These are phyloP conservation scores for Aurifilum marmelostoma DNA, from an alignment of 2,329 filamentous ascomycete species.

Conservation along the genomic window DNA sequence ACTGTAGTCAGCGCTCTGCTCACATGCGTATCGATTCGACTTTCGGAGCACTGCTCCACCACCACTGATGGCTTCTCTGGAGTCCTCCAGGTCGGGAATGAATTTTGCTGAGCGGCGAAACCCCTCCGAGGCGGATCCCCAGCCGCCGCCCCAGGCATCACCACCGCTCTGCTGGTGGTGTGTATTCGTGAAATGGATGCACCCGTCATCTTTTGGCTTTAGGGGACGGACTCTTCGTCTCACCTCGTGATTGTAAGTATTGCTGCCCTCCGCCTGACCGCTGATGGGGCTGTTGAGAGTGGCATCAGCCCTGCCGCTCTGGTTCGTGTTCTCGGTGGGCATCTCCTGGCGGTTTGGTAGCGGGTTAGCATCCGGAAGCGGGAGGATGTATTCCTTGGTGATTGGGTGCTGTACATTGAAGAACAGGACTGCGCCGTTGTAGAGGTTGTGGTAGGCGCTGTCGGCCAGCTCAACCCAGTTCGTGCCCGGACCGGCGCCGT, in stretches of 20 bases:
- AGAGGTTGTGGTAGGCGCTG: slow-evolving; percentile 12
- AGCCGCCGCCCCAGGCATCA: slow-evolving; percentile 7
- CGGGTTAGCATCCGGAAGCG: slow-evolving; percentile 18
- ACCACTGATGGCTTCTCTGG: slow-evolving; percentile 21
- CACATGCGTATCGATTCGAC: slow-evolving; percentile 16
- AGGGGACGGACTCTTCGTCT: neutral
- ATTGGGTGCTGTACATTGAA: slow-evolving; percentile 26
- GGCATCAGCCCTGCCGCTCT: neutral
- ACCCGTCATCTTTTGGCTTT: neutral
- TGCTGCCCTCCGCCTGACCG: neutral
- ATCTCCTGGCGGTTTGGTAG: neutral
- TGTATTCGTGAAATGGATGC: neutral
- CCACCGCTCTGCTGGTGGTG: neutral
- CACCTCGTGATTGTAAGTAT: slow-evolving; percentile 1
- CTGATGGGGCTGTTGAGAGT: neutral
- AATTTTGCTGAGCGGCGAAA: slow-evolving; percentile 22
- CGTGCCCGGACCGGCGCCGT: neutral
- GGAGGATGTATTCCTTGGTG: slow-evolving; percentile 25
- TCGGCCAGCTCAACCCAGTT: slow-evolving; percentile 17
- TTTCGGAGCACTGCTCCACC: neutral
- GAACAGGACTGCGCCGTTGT: slow-evolving; percentile 2
- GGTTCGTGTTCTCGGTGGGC: neutral
- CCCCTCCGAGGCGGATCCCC: slow-evolving; percentile 20
- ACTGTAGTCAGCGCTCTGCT: slow-evolving; percentile 18
- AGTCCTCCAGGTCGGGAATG: slow-evolving; percentile 22